Base-by-base conservation (phyloP, 768 basidiomycete species). In the Astraeus odoratus region DNA sequence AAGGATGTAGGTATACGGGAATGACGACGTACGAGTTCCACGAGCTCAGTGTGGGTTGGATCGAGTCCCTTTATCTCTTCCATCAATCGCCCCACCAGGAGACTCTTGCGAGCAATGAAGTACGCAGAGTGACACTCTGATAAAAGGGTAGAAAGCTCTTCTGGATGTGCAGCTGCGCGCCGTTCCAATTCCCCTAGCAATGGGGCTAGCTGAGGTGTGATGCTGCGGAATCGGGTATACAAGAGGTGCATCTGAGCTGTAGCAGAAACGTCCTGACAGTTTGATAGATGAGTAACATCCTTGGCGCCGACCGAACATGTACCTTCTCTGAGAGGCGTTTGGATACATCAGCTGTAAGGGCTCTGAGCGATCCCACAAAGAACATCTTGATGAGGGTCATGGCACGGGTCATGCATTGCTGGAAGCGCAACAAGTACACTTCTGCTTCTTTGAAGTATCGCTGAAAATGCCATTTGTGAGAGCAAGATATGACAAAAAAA, bases 381-480 rank as follows among this genome's bases (percentile, higher is more conserved):
- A 86, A 93, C 81, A 98, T 94, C 65, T 89, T 95, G 69, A 98
- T 90, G 35, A 99, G 75, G 0, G 94, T 98, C 95, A 98, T 97
- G 8, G 91, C 87, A 22, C 96, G 81, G 0, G 92, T 96, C 78
- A 98, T 86, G 61, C 96, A 99, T 65, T 99, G 96, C 57, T 96
- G 95, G 66, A 94, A 98, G 19, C 96, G 82, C 24, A 99, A 75
- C n/a, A 96, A 71, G 62, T 96, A 97, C 16, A 99, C 71, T 55
- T 97, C 92, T 7, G 92, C 83, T 68, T 98, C 96, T 52, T 77
- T 77, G 67, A 83, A 99, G 61, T 93, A 83, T 51, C 90, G 79
- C 93, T 98, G 55, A 15, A 42, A 22, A 41, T 10, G 20, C 4
- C 18, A 46, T 43, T 42, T 16, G 2, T 31, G 23, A 9, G 7